phyloP scores from a whole-genome alignment of 208 protist genomes.

The Leishmania braziliensis region DNA sequence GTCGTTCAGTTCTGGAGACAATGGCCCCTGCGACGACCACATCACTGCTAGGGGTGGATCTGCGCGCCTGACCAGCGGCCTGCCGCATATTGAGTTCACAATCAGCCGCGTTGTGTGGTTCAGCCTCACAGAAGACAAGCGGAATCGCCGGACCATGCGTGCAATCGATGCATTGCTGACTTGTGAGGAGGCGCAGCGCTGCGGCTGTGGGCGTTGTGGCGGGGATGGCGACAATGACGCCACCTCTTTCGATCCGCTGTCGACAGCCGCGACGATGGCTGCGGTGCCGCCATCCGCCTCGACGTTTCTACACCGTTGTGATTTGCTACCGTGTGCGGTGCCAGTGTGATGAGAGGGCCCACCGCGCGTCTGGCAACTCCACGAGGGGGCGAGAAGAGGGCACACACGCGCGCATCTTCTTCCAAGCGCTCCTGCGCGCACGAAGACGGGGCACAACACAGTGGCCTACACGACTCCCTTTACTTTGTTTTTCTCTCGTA shows the following conservation, averaged over 20 bases:
- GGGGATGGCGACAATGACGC: neutral
- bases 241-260: neutral
- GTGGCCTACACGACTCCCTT: neutral
- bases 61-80: neutral
- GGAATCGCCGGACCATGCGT: constrained; percentile 10
- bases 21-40: neutral
- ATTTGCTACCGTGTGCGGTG: constrained; percentile 12
- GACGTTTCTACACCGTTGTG: constrained; percentile 12
- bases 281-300: neutral
- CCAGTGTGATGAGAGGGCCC: neutral
- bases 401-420: too few relatives aligned
- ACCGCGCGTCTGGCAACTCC: neutral
- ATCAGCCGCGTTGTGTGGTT: constrained; percentile 34
- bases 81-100: constrained; percentile 26
- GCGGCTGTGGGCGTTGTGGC: neutral
- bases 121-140: constrained; percentile 21
- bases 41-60: neutral
- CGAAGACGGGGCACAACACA: neutral
- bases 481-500: too few relatives aligned
- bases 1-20: neutral
- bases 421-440: too few relatives aligned
- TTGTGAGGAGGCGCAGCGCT: neutral
- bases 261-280: neutral
- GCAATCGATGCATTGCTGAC: neutral
- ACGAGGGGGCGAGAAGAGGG: neutral